Base-by-base conservation (phyloP, 768 basidiomycete genomes). In the button mushroom (Agaricus bisporus) region DNA sequence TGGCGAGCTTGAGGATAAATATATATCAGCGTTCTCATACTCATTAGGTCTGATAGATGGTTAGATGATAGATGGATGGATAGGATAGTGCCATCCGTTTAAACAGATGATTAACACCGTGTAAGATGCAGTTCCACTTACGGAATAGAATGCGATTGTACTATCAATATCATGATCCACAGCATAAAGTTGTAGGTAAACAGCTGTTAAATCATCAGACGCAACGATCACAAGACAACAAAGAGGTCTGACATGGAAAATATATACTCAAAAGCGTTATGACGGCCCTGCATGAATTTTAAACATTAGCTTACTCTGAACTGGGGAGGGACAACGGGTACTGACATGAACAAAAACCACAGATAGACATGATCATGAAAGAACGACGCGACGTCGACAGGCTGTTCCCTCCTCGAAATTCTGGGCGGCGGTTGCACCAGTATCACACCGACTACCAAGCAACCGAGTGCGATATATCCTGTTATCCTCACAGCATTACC, bases 131-230 rank as follows among this genome's bases (percentile, higher is more conserved):
- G 15, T 7, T 41, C 9, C 41, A 64, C 72, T 32, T 56, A 81
- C 80, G 12, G 73, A 67, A 59, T 79, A 78, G 61, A 79, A 78
- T 63, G 22, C 65, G 4, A 76, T 72, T 56, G 74, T 76, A 3
- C 81, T 67, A 58, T 80, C 76, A 12, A 83, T 64, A 61, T 81
- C 80, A 43, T 55, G 54, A 22, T 56, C 42, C 29, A 51, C 49
- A 6, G 55, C 49, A 28, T 49, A 49, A 5, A 48, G 36, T 20
- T 50, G 38, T 9, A 43, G 22, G 9, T 42, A 49, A 11, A 55
- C 17, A 22, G 41, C 47, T 57, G 35, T 14, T 6, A 28, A 47
- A 0, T 12, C 29, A 36, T 36, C 26, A 29, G 17, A 15, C 3
- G 38, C 15, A n/a, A 14, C n/a, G n/a, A 14, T 38, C n/a, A n/a